These are phyloP conservation scores for Cladophialophora bantiana DNA, from an alignment of 2,329 filamentous ascomycete genomes.

Conservation along the genomic window DNA sequence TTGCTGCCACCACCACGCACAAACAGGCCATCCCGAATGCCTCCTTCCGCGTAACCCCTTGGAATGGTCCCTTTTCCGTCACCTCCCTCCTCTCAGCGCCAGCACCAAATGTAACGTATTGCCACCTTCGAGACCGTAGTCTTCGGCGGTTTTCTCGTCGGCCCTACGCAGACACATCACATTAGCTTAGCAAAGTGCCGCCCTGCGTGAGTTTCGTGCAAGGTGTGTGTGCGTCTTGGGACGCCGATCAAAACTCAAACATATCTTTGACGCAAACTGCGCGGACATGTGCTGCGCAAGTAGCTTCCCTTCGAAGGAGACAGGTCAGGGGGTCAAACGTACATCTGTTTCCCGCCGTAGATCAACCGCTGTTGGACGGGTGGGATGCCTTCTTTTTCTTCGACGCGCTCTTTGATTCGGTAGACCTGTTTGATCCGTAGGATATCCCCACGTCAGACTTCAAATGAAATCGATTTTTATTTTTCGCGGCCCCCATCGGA, in stretches of 20 bases:
- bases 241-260: too few species aligned
- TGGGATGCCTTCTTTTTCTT: slow-evolving; percentile 98
- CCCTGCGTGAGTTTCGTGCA: too few species aligned
- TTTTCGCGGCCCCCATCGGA: neutral
- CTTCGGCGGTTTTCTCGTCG: slow-evolving; percentile 90
- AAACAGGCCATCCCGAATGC: neutral
- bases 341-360: slow-evolving; percentile 98
- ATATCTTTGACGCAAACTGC: neutral
- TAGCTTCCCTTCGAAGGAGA: too few species aligned
- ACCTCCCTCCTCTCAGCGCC: slow-evolving; percentile 79
- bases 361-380: slow-evolving; percentile 96
- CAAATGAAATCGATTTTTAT: neutral
- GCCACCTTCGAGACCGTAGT: slow-evolving; percentile 90
- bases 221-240: too few species aligned
- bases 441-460: neutral
- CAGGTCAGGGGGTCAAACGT: slow-evolving; percentile 43
- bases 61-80: neutral
- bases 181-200: neutral
- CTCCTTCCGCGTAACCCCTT: neutral
- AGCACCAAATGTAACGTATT: slow-evolving; percentile 95
- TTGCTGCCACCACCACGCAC: neutral
- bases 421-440: slow-evolving; percentile 68
- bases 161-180: slow-evolving; percentile 63
- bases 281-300: too few species aligned
- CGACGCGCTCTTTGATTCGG: slow-evolving; percentile 97